These are phyloP conservation scores for Geosiphon pyriformis DNA, from an alignment of 192 early-diverging fungal genomes.

Conservation along the genomic window DNA sequence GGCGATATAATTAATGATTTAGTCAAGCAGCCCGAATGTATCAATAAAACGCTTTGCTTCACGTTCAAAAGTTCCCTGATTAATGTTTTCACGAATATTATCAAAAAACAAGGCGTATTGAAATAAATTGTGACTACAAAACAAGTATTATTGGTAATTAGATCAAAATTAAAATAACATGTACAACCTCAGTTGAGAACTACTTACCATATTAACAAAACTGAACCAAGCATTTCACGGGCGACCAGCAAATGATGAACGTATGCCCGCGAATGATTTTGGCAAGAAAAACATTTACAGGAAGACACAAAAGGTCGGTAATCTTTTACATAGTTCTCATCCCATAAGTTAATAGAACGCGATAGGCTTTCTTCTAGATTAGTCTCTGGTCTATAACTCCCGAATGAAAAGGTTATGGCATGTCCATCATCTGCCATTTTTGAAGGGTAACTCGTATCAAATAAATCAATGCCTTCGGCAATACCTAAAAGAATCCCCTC, in stretches of 20 bases:
- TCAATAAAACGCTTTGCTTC: background rate
- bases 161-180: background rate
- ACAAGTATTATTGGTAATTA: background rate
- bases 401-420: slow-evolving; percentile 55
- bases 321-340: slow-evolving; percentile 47
- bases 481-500: slow-evolving; percentile 49
- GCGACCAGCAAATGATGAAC: slow-evolving; percentile 67
- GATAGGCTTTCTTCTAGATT: background rate
- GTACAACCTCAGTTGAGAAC: background rate
- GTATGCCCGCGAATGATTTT: slow-evolving; percentile 63
- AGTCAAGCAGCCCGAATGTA: too few species aligned
- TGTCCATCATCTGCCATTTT: slow-evolving; percentile 61
- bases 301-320: slow-evolving; percentile 55
- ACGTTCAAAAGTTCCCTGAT: background rate
- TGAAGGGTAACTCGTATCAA: slow-evolving; percentile 64
- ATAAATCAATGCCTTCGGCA: slow-evolving; percentile 58
- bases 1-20: too few species aligned
- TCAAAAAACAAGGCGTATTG: slow-evolving; percentile 10
- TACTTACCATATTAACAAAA: slow-evolving; percentile 63
- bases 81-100: slow-evolving; percentile 8
- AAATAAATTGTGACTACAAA: slow-evolving; percentile 17
- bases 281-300: slow-evolving; percentile 66
- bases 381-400: background rate
- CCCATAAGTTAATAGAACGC: slow-evolving; percentile 53
- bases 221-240: slow-evolving; percentile 73